Evolutionary conservation across 371 early-diverging fungal species (phyloP).

Genomic region (Mortierella sp.): DNA sequence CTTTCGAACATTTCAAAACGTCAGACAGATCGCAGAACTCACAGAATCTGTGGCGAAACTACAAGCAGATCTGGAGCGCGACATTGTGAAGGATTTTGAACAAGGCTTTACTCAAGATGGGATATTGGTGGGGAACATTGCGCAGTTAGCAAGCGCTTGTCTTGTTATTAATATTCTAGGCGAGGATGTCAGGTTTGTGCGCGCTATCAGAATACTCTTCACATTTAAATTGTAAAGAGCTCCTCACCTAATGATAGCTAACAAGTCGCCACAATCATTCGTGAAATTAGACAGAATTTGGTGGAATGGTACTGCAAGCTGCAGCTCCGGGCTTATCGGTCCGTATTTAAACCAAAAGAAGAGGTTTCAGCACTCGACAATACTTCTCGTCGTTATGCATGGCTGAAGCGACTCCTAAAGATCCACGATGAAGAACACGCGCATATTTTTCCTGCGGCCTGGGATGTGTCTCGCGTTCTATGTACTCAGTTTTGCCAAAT

Average conservation of each 20-base stretch:
- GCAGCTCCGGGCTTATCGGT: conserved; percentile 87
- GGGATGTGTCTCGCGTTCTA: conserved; percentile 83
- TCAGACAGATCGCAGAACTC: conserved; percentile 81
- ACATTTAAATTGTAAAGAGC: neutral
- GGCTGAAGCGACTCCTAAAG: conserved; percentile 89
- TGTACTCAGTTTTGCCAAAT: conserved; percentile 85
- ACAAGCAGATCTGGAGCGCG: conserved; percentile 76
- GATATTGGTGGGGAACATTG: conserved; percentile 62
- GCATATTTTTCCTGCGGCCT: conserved; percentile 81
- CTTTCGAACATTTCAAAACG: conserved; percentile 81
- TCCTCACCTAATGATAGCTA: neutral
- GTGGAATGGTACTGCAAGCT: conserved; percentile 85
- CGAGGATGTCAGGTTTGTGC: conserved; percentile 71
- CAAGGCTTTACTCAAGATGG: conserved; percentile 68
- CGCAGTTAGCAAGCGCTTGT: conserved; percentile 81
- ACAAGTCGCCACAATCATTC: neutral
- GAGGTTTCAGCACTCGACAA: conserved; percentile 90
- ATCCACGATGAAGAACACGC: conserved; percentile 89
- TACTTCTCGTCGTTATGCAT: conserved; percentile 91
- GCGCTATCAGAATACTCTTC: neutral
- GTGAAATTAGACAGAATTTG: conserved; percentile 62
- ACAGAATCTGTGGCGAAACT: conserved; percentile 72
- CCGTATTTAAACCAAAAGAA: conserved; percentile 82
- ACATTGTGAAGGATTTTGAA: conserved; percentile 85
- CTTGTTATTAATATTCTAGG: conserved; percentile 82